These are phyloP conservation scores for Acanthamoeba lenticulata DNA, from an alignment of 208 protist genomes.

Conservation along the genomic window DNA sequence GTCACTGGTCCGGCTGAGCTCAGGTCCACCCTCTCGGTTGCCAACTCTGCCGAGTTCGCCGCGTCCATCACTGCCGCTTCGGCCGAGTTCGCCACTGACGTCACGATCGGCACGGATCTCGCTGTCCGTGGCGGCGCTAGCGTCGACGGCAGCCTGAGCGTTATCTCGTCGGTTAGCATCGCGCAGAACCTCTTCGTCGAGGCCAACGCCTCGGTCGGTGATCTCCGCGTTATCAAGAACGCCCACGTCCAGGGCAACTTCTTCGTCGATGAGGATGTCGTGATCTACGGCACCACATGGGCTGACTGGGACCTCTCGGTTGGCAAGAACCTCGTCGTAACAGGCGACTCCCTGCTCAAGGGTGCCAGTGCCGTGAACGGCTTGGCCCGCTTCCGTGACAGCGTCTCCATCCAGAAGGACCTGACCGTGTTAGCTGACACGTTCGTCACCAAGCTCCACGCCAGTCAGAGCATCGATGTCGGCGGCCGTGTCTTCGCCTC, in stretches of 20 bases:
- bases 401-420: too few species aligned
- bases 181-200: not conserved
- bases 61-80: not conserved
- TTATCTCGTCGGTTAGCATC: not conserved
- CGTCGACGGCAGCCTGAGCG: not conserved
- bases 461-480: not conserved
- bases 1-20: not conserved
- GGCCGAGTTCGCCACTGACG: too few species aligned
- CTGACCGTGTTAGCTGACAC: not conserved
- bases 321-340: not conserved
- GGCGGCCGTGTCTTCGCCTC: not conserved
- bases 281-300: not conserved
- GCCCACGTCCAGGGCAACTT: not conserved
- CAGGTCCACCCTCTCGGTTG: not conserved
- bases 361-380: too few species aligned
- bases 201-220: too few species aligned
- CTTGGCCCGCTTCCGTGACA: not conserved
- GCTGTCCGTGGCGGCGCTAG: too few species aligned
- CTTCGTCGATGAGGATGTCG: not conserved
- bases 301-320: too few species aligned
- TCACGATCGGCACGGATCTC: not conserved
- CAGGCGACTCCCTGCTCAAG: too few species aligned
- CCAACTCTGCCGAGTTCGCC: too few species aligned
- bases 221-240: too few species aligned
- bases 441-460: not conserved